Evolutionary conservation across 345 rosid species (phyloP).

Genomic region (Raphanus raphanistrum): DNA sequence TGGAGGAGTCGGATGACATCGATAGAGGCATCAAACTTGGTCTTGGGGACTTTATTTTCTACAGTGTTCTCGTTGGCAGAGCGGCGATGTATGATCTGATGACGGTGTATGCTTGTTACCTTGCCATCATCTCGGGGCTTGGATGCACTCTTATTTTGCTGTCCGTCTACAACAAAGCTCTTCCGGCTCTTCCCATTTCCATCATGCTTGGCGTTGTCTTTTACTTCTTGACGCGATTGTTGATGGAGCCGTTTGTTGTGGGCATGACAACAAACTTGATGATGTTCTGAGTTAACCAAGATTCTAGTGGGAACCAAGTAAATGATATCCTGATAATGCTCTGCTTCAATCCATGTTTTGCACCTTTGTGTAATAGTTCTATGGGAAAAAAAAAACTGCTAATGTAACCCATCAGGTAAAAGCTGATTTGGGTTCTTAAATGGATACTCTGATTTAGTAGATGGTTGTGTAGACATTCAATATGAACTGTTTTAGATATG

Average conservation of each 20-base stretch:
- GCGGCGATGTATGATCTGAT: constrained; percentile 98
- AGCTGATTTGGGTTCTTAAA: constrained; percentile 1
- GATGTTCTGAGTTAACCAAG: constrained; percentile 59
- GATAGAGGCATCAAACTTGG: constrained; percentile 87
- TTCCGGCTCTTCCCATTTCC: constrained; percentile 96
- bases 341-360: background rate
- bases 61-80: constrained; percentile 97
- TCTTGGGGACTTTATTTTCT: constrained; percentile 94
- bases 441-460: background rate
- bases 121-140: constrained; percentile 92
- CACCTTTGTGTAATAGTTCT: constrained; percentile 3
- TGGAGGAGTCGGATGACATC: constrained; percentile 34
- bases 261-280: constrained; percentile 72
- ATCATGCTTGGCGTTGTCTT: constrained; percentile 78
- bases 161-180: constrained; percentile 73
- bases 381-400: background rate
- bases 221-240: constrained; percentile 87
- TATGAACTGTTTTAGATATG: background rate
- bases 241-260: constrained; percentile 93
- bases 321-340: constrained; percentile 10
- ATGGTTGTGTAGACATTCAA: background rate
- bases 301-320: constrained; percentile 17
- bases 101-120: constrained; percentile 97
- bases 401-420: background rate
- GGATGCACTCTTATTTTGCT: constrained; percentile 96